Conservation (phyloP, 805 yeast species). For the Metschnikowia arizonensis region DNA sequence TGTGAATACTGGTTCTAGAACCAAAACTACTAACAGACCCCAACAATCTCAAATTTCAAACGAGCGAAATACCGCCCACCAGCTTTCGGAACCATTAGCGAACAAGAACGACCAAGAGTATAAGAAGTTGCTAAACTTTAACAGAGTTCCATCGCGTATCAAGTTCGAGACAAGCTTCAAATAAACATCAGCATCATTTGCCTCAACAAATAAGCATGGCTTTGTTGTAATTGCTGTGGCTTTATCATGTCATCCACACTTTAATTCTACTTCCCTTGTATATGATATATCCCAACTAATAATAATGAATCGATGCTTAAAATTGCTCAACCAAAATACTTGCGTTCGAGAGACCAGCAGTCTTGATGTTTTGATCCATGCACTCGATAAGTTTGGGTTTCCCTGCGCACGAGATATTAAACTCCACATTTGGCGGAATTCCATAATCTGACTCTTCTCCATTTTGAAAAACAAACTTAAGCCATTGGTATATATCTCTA, state of each 20-base stretch:
- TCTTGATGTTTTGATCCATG: slow-evolving; percentile 58
- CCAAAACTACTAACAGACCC: not conserved
- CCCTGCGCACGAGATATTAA: slow-evolving; percentile 32
- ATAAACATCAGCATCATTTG: not conserved
- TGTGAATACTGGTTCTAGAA: not conserved
- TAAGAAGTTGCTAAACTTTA: slow-evolving; percentile 8
- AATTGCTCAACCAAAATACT: slow-evolving; percentile 61
- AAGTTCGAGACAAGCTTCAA: not conserved
- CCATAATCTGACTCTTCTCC: slow-evolving; percentile 47
- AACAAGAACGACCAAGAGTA: slow-evolving; percentile 5
- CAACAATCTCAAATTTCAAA: not conserved
- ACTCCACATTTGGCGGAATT: slow-evolving; percentile 36
- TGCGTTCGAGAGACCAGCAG: slow-evolving; percentile 79
- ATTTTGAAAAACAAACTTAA: slow-evolving; percentile 53
- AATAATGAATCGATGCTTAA: not conserved
- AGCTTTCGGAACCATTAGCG: not conserved
- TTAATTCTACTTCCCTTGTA: not conserved
- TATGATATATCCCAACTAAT: not conserved
- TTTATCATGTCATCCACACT: not conserved
- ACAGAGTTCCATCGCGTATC: slow-evolving; percentile 8
- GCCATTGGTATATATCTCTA: slow-evolving; percentile 54
- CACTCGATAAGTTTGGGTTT: slow-evolving; percentile 50
- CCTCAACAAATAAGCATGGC: not conserved
- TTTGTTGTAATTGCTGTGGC: not conserved
- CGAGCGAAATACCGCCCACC: not conserved